Base-by-base conservation (phyloP, 345 rosid species). In the Moricandia moricandioides region DNA sequence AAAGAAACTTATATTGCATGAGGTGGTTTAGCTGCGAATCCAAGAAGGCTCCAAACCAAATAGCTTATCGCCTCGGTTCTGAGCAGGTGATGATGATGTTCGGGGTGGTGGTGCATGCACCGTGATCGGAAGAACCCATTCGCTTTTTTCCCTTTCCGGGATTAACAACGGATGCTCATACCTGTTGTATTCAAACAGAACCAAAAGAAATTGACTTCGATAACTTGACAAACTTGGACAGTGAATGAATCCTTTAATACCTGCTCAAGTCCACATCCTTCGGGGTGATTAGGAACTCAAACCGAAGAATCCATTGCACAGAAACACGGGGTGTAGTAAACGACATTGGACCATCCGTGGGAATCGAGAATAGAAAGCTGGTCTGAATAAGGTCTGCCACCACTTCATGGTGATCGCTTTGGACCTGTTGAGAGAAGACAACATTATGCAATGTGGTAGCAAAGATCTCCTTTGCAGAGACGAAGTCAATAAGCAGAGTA, bases 291-390 rank as follows among this genome's bases (percentile, higher is more conserved):
- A 82, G 83, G 73, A 95, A 95, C 85, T 95, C 99, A 81, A 95
- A 95, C 74, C 97, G 86, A 16, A 95, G 82, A 79, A 82, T 89
- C 99, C 99, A 95, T 69, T 89, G 88, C 77, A 90, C 96, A 29
- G 91, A 89, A 78, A 95, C 88, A 66, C 80, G 89, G 16, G 85
- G 84, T 47, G 99, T 92, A 47, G 92, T 83, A 81, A 95, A 95
- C 55, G 99, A 92, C 99, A 90, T 92, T n/a, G 98, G 97, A 29
- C 98, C 99, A 76, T 95, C 98, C 82, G 84, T 85, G n/a, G 98
- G 99, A 82, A 95, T 80, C 31, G 97, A 89, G 76, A 95, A 95
- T 13, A 90, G 96, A 82, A 95, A 95, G 85, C 99, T 89, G 17
- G 99, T 88, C 75, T 95, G 99, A 70, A 92, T 85, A 83, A 92